Base-by-base conservation (phyloP, 805 yeast species). In the Yarrowia sp. region DNA sequence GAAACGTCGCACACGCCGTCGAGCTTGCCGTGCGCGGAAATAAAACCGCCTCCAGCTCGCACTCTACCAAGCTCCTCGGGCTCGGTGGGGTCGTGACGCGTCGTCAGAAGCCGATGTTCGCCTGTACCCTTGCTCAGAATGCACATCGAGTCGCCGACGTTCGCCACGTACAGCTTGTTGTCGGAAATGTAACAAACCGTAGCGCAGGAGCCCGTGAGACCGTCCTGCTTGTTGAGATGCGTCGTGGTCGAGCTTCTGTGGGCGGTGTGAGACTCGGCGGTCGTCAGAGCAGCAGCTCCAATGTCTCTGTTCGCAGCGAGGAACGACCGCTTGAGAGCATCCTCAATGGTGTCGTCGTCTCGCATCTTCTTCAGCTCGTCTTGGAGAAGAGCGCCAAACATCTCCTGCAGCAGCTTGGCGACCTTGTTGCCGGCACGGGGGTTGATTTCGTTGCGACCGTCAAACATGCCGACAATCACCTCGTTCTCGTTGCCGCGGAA, bases 31-130 rank as follows among this genome's bases (percentile, higher is more conserved):
- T 87, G 88, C 18, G 88, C 87, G 9, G 89, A 83, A 10, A 94
- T 96, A 71, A 81, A 87, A 1, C 98, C 98, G 60, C 98, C 98
- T 22, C 96, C 84, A 1, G 88, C 88, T 68, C 98, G 79, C 51
- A 94, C 89, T 67, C 97, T 78, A n/a, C 70, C 73, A 16, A 77
- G 66, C 70, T 91, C 96, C 42, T 78, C 79, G 29, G 87, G 78
- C 25, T 81, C 83, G 5, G 94, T 86, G 8, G 98, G 97, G 65
- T 87, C 90, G 72, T 94, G 97, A 62, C 85, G 83, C 21, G 81
- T 83, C 1, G 96, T 87, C 41, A 94, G 76, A 4, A 83, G 76
- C n/a, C 79, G 76, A 71, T 83, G 87, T 53, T 90, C 93, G 29
- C 98, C 97, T 72, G 88, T 90, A 39, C 84, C 82, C 63, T 87